phyloP scores from a whole-genome alignment of 2,329 filamentous ascomycete genomes.

The Ambrosiella xylebori region DNA sequence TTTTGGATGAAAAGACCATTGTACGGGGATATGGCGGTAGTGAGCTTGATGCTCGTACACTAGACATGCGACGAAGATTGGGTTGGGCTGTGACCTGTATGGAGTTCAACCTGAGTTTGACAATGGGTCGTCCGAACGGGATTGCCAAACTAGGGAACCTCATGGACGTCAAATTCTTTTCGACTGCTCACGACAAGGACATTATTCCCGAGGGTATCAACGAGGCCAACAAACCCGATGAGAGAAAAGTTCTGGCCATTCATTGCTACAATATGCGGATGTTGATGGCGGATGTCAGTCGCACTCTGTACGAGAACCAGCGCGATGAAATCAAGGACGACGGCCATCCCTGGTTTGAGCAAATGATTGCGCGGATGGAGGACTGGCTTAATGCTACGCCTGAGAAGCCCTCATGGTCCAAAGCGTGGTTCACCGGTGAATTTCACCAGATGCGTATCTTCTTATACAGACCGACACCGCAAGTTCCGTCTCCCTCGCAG shows the following conservation, averaged over 20 bases:
- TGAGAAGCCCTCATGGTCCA: slow-evolving; percentile 52
- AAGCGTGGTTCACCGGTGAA: slow-evolving; percentile 40
- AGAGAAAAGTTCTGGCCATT: slow-evolving; percentile 76
- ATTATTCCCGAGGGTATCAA: slow-evolving; percentile 65
- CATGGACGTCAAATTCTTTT: slow-evolving; percentile 73
- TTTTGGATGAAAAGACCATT: slow-evolving; percentile 81
- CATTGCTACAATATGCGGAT: slow-evolving; percentile 89
- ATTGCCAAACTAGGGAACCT: slow-evolving; percentile 70
- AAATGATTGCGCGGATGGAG: slow-evolving; percentile 63
- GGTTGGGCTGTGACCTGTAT: slow-evolving; percentile 80
- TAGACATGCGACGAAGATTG: slow-evolving; percentile 78
- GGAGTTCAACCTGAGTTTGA: slow-evolving; percentile 76
- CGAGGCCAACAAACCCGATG: slow-evolving; percentile 47
- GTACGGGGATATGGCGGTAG: slow-evolving; percentile 41
- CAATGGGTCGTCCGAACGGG: slow-evolving; percentile 70
- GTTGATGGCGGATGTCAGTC: slow-evolving; percentile 72
- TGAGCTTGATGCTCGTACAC: slow-evolving; percentile 49
- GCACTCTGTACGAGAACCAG: slow-evolving; percentile 74
- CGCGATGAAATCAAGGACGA: slow-evolving; percentile 59
- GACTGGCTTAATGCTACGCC: slow-evolving; percentile 67
- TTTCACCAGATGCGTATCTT: slow-evolving; percentile 71
- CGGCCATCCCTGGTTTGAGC: slow-evolving; percentile 68
- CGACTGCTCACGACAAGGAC: slow-evolving; percentile 62
- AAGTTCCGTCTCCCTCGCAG: slow-evolving; percentile 69
- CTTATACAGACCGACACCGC: slow-evolving; percentile 78